Conservation (phyloP, 805 yeast genomes). For the Lachancea dasiensis region DNA sequence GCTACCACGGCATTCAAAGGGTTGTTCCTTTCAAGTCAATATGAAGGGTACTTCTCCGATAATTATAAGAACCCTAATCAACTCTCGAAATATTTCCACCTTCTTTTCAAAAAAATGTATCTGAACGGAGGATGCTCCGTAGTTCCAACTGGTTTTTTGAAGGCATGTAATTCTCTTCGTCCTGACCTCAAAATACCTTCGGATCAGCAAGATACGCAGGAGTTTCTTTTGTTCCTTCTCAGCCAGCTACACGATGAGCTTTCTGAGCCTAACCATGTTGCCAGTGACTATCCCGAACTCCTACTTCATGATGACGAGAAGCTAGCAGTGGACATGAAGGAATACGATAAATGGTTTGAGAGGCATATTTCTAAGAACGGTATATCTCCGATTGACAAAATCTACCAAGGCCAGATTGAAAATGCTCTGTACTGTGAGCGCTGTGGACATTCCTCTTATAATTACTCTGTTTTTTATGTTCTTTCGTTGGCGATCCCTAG, state of each 20-base stretch:
- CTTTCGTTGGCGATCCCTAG: constrained; percentile 58
- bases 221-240: constrained; percentile 58
- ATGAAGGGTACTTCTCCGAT: constrained; percentile 38
- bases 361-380: constrained; percentile 49
- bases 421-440: constrained; percentile 55
- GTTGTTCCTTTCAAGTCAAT: constrained; percentile 43
- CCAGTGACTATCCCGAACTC: constrained; percentile 35
- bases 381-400: constrained; percentile 56
- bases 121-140: constrained; percentile 55
- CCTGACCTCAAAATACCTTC: constrained; percentile 65
- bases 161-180: constrained; percentile 44
- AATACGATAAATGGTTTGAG: constrained; percentile 59
- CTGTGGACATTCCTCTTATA: constrained; percentile 56
- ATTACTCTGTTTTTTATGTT: constrained; percentile 56
- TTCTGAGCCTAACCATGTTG: constrained; percentile 35
- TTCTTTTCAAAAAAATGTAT: constrained; percentile 52
- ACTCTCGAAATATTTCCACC: constrained; percentile 46
- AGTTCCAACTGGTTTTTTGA: constrained; percentile 59
- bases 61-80: constrained; percentile 22
- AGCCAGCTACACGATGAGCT: constrained; percentile 68
- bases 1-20: constrained; percentile 45
- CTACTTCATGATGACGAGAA: constrained; percentile 30
- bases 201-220: constrained; percentile 81
- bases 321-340: constrained; percentile 34
- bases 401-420: constrained; percentile 70